A percentile compares a stretch with the other conserved stretches of the same genome.
These are phyloP conservation scores for Neoascochyta sp. DNA, from an alignment of 2,329 filamentous ascomycete species.

Conservation along the genomic window DNA sequence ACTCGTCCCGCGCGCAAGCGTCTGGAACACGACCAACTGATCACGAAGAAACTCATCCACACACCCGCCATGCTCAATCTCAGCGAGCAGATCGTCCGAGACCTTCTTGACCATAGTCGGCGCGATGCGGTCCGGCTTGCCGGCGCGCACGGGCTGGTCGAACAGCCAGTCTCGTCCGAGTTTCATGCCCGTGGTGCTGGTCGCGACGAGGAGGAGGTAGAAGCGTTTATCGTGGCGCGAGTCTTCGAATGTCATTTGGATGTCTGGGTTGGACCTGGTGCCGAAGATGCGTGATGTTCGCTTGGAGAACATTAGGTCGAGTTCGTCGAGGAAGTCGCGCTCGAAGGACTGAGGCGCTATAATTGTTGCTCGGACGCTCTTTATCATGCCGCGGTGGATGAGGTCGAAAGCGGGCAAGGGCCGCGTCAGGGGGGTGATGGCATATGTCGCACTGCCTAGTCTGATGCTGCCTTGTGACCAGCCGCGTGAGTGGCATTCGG, in stretches of 20 bases:
- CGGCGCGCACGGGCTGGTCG: slow-evolving; percentile 26
- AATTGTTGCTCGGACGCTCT: slow-evolving; percentile 35
- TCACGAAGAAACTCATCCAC: slow-evolving; percentile 57
- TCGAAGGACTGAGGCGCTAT: slow-evolving; percentile 37
- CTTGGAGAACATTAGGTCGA: slow-evolving; percentile 23
- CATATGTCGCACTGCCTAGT: slow-evolving; percentile 51
- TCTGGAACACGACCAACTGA: slow-evolving; percentile 59
- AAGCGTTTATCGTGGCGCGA: slow-evolving; percentile 45
- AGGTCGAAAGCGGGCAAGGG: slow-evolving; percentile 39
- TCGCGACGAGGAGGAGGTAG: slow-evolving; percentile 56
- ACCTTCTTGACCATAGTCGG: slow-evolving; percentile 44
- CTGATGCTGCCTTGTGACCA: slow-evolving; percentile 49
- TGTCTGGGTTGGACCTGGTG: slow-evolving; percentile 6
- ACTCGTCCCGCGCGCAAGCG: slow-evolving; percentile 47
- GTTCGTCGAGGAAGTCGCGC: slow-evolving; percentile 22
- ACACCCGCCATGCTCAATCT: slow-evolving; percentile 47
- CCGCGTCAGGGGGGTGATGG: slow-evolving; percentile 42
- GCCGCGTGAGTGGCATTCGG: slow-evolving; percentile 48
- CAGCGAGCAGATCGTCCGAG: slow-evolving; percentile 43
- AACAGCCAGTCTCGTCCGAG: slow-evolving; percentile 53
- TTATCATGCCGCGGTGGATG: slow-evolving; percentile 21
- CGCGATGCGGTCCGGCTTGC: slow-evolving; percentile 24
- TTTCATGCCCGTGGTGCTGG: slow-evolving; percentile 46
- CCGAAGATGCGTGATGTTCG: slow-evolving; percentile 15
- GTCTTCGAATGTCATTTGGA: slow-evolving; percentile 37